A percentile compares a stretch with the other conserved stretches of the same genome.
Conservation (phyloP, 1,139 yeast genomes). For the Geotrichum carabidarum region DNA sequence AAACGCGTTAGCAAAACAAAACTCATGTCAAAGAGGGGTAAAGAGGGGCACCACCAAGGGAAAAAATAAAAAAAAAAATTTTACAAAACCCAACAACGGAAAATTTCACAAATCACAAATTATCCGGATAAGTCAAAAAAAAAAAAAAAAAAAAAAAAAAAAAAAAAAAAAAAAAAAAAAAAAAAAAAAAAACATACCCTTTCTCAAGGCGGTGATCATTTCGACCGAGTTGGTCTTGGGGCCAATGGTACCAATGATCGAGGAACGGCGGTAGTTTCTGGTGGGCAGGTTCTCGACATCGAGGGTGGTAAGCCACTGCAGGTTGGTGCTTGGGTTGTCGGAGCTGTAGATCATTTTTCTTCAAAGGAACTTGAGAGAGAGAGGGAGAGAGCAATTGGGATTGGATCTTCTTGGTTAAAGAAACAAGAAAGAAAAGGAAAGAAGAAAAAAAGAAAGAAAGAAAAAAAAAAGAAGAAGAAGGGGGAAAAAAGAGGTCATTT, state of each 20-base stretch:
- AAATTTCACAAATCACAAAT: not conserved
- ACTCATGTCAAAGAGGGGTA: conserved; percentile 6
- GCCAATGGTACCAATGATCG: conserved; percentile 96
- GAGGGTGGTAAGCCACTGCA: conserved; percentile 80
- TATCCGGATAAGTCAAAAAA: not conserved
- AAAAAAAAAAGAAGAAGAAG: not conserved
- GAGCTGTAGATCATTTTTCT: conserved; percentile 31
- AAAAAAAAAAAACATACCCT: too few relatives aligned
- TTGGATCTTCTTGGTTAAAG: not conserved
- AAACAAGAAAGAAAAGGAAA: conserved; percentile 1
- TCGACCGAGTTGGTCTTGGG: conserved; percentile 95
- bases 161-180: not conserved
- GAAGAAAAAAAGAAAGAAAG: not conserved
- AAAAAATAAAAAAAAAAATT: too few relatives aligned
- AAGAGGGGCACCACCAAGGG: not conserved
- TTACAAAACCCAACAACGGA: not conserved
- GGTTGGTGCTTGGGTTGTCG: conserved; percentile 37
- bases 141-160: too few relatives aligned
- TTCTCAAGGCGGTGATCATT: conserved; percentile 78
- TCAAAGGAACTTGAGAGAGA: not conserved
- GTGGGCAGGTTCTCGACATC: conserved; percentile 76
- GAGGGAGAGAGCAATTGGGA: not conserved
- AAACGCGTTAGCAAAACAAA: not conserved
- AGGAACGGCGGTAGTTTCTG: conserved; percentile 83
- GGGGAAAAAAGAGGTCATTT: not conserved